Evolutionary conservation across 2,329 filamentous ascomycete species (phyloP), one percentile per base, ranked within the genome.

Genomic region (Colletotrichum gigasporum): DNA sequence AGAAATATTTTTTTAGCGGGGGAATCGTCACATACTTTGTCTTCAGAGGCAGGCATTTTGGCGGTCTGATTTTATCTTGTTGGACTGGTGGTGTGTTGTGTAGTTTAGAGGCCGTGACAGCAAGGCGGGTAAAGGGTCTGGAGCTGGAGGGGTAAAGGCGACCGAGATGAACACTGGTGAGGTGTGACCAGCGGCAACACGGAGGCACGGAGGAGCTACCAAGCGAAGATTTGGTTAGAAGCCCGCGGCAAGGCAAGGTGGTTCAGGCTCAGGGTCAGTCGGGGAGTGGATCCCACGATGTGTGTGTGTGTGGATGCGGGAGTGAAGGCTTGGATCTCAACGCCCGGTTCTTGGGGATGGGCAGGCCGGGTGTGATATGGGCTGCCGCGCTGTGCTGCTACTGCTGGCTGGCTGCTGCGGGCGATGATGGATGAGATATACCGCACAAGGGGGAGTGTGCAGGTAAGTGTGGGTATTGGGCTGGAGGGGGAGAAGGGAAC

Each of bases 1-100:
- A 65, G 48, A 71, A 73, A 54, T 58, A 76, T 74, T 67, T 72
- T 73, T 18, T 75, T 70, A 39, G 74, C 71, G 32, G 63, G 51
- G 10, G 11, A 30, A 34, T 26, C 61, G 62, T 68, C 52, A 71
- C 74, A 56, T 65, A 78, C 76, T 67, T 74, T 74, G 22, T 76
- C 74, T 51, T 77, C 73, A 41, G 69, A 63, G 32, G 47, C 65
- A 51, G 65, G 63, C 65, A 67, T 67, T 62, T 48, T 66, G 63
- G 32, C 35, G 35, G 58, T 52, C 37, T 22, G 34, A 11, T n/a
- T 32, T 22, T 52, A 20, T 24, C 28, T 53, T 54, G 56, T 61
- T 48, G 35, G 26, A 30, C 16, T 41, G 44, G 16, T 41, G 34
- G 44, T 52, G 52, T 57, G 35, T 39, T 35, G 48, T 44, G 54